phyloP scores from a whole-genome alignment of 176 grass and related monocot species.

The Cymbopogon citratus region DNA sequence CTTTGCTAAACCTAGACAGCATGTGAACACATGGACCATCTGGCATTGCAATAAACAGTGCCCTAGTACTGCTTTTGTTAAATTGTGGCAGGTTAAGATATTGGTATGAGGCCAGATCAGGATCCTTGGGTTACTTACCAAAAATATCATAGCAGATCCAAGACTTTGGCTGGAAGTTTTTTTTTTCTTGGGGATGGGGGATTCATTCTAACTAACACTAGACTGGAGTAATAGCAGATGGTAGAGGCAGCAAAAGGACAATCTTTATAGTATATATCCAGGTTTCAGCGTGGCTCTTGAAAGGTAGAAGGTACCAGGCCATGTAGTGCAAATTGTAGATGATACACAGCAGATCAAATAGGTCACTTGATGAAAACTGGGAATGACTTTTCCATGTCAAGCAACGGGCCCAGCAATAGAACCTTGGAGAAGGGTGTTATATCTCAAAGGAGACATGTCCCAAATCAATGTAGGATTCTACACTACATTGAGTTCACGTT shows the following conservation, averaged over 20 bases:
- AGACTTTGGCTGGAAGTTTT: not conserved
- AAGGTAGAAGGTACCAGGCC: not conserved
- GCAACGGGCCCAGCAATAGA: conserved; percentile 41
- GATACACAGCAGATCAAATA: conserved; percentile 2
- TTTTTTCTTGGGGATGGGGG: no score
- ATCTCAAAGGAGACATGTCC: conserved; percentile 43
- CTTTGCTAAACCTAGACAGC: conserved; percentile 29
- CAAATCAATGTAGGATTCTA: not conserved
- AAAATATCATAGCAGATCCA: not conserved
- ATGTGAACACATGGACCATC: conserved; percentile 36
- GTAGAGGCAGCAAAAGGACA: not conserved
- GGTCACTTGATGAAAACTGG: not conserved
- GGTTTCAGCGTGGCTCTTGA: not conserved
- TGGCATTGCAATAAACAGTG: conserved; percentile 31
- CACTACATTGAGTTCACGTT: not conserved
- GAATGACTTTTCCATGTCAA: conserved; percentile 20
- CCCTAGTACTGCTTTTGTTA: conserved; percentile 13
- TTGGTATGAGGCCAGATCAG: conserved; percentile 8
- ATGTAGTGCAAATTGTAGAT: conserved; percentile 12
- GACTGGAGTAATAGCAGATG: not conserved
- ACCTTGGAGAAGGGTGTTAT: conserved; percentile 72
- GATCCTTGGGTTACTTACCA: not conserved
- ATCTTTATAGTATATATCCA: conserved; percentile 13
- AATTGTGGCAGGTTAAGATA: conserved; percentile 20
- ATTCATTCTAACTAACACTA: not conserved